Percentiles rank a stretch among this genome's conserved stretches.
These are phyloP conservation scores for Candida insectorum DNA, from an alignment of 805 yeast genomes.

Conservation along the genomic window DNA sequence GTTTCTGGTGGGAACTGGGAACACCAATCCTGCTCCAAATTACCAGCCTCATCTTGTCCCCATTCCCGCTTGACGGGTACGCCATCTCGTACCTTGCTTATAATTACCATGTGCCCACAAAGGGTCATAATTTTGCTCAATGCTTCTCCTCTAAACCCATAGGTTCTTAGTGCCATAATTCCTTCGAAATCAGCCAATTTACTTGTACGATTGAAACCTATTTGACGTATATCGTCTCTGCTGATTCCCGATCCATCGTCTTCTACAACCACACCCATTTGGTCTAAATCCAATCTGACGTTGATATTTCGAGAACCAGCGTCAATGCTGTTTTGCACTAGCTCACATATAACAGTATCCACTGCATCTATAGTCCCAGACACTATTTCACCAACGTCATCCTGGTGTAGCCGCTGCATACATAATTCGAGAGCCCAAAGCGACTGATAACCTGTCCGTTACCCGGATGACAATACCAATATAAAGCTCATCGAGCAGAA, in stretches of 20 bases:
- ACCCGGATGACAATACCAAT: neutral
- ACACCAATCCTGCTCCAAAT: too few species aligned
- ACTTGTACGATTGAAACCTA: conserved; percentile 57
- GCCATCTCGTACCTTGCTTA: neutral
- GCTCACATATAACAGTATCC: conserved; percentile 26
- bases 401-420: too few species aligned
- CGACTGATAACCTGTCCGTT: neutral
- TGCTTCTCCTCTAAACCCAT: conserved; percentile 77
- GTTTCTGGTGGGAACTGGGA: neutral
- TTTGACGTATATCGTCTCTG: conserved; percentile 39
- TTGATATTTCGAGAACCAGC: conserved; percentile 41
- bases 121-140: too few species aligned
- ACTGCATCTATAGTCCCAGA: too few species aligned
- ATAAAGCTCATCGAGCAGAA: neutral
- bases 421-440: neutral
- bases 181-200: conserved; percentile 41
- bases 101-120: too few species aligned
- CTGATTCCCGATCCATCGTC: conserved; percentile 77
- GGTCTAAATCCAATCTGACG: conserved; percentile 29
- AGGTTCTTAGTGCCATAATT: conserved; percentile 36
- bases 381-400: too few species aligned
- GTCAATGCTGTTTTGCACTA: conserved; percentile 55
- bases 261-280: conserved; percentile 36
- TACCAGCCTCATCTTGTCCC: too few species aligned
- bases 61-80: too few species aligned